Percentiles rank a stretch among this genome's conserved stretches.
Evolutionary conservation across 2,329 filamentous ascomycete genomes (phyloP).

Genomic region (Ceratocystiopsis brevicomis): DNA sequence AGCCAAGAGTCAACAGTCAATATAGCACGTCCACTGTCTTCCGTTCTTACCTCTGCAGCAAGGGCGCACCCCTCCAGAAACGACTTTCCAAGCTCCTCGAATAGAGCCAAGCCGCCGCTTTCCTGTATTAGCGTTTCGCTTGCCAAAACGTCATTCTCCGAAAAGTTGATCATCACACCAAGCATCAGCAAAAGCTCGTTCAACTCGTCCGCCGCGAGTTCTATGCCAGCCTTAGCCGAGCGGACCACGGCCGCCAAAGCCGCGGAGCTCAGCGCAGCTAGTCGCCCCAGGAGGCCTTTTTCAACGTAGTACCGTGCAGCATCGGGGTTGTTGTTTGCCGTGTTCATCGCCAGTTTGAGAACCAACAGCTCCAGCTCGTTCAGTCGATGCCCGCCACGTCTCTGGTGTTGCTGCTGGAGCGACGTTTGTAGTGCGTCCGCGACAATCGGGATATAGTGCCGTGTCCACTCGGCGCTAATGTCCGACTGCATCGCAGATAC

Average conservation of each 20-base stretch:
- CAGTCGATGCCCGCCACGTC: constrained; percentile 10
- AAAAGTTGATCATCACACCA: constrained; percentile 72
- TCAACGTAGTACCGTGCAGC: constrained; percentile 52
- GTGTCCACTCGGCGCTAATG: constrained; percentile 25
- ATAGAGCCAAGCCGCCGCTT: constrained; percentile 17
- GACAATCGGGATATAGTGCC: constrained; percentile 30
- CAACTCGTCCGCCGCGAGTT: constrained; percentile 32
- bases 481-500: constrained; percentile 26
- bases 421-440: constrained; percentile 26
- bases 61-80: constrained; percentile 50
- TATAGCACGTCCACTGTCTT: too few relatives aligned
- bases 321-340: constrained; percentile 60
- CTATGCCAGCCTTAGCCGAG: constrained; percentile 25
- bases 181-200: constrained; percentile 61
- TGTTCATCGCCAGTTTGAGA: constrained; percentile 60
- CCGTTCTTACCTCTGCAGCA: constrained; percentile 43
- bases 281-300: constrained; percentile 29
- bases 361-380: constrained; percentile 27
- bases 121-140: constrained; percentile 24
- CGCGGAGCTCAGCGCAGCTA: constrained; percentile 31
- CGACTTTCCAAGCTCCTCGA: constrained; percentile 36
- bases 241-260: constrained; percentile 29
- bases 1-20: background rate
- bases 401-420: constrained; percentile 10
- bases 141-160: constrained; percentile 54